Evolutionary conservation across 768 basidiomycete species (phyloP), one percentile per base, ranked within the genome.

Genomic region (Leccinum uliginosum): DNA sequence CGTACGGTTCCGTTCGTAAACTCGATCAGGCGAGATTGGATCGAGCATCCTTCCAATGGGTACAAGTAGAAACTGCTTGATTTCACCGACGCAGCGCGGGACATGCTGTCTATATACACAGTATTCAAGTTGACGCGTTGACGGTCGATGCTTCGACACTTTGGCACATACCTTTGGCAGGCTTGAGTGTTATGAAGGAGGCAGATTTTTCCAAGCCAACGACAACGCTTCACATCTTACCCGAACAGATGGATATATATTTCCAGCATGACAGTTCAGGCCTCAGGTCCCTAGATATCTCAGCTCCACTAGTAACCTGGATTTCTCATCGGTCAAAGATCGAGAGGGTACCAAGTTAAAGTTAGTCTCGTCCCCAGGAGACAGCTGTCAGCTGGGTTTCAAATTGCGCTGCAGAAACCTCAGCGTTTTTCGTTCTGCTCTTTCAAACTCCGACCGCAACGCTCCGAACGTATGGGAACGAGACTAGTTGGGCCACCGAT

Each of bases 251-350:
- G 45, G 51, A 30, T 65, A 62, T 8, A 65, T 50, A 14, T 23
- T 50, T 48, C 17, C 26, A 17, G 29, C 63, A 0, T 56, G 51
- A 15, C 7, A 50, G 23, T 61, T 64, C 23, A 64, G 9, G 17
- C 61, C 62, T 64, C 23, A 64, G 9, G 17, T 64, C 62, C 14
- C 52, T 61, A 11, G 57, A 58, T 53, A 64, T 58, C 29, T 57
- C 56, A 8, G 27, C 14, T 9, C 63, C 59, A 27, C 59, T 64
- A n/a, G n/a, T n/a, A 0, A 7, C 10, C 62, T 58, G 12, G 1
- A 35, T 3, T 4, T 7, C 3, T 6, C 3, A 34, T 29, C 29
- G 10, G 29, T 29, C 29, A 34, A 34, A 11, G 14, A 49, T 2
- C 7, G 19, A 53, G 6, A 38, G 7, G 1, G 8, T 11, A n/a